Percentiles rank a stretch among this genome's conserved stretches.
Conservation (phyloP, 305 asterid genomes). For the Solanum aculeatissimum region DNA sequence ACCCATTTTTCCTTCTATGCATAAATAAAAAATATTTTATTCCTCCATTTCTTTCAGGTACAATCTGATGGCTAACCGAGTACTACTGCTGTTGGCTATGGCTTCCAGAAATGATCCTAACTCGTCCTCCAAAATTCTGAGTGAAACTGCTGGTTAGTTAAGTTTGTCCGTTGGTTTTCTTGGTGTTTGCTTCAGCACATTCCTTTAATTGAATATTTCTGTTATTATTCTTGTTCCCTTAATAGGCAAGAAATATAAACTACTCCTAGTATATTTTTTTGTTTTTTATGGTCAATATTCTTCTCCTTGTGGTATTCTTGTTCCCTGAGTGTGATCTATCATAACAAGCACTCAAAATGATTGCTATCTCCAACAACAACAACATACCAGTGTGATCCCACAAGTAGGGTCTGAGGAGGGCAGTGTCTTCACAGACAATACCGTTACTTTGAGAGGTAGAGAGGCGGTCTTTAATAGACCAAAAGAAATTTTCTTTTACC, state of each 20-base stretch:
- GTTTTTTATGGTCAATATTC: background rate
- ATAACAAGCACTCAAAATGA: background rate
- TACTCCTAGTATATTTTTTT: background rate
- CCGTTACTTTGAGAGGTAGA: too few relatives aligned
- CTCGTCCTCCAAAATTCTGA: slow-evolving; percentile 54
- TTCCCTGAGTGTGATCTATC: background rate
- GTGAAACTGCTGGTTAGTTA: slow-evolving; percentile 78
- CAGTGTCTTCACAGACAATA: too few relatives aligned
- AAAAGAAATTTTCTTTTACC: background rate
- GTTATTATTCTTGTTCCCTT: background rate
- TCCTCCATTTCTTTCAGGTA: slow-evolving; percentile 55
- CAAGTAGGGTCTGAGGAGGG: too few relatives aligned
- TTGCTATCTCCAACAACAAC: background rate
- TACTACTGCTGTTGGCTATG: slow-evolving; percentile 89
- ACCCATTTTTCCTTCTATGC: background rate
- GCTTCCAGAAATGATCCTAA: slow-evolving; percentile 71
- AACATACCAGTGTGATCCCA: too few relatives aligned
- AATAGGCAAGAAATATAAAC: background rate
- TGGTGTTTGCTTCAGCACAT: background rate
- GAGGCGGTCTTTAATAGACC: too few relatives aligned
- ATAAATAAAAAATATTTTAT: background rate
- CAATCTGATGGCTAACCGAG: slow-evolving; percentile 97
- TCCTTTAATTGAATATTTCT: background rate
- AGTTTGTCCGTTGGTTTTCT: background rate
- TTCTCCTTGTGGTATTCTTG: background rate